Conservation (phyloP, 129 eudicot genomes). For the Flaveria robusta region DNA sequence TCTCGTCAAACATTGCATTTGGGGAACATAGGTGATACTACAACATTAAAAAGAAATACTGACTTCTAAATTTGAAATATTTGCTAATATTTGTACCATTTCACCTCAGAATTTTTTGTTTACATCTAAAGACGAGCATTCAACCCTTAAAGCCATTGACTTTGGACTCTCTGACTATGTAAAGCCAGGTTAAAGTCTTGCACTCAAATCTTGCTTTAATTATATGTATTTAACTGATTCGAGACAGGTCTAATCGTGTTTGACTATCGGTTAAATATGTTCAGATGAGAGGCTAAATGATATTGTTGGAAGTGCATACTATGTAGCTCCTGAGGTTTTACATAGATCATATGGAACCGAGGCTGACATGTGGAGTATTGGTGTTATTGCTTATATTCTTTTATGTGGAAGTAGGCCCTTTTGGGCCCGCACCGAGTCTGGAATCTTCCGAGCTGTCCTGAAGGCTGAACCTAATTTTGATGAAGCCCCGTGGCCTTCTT, state of each 20-base stretch:
- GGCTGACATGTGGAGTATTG: slow-evolving; percentile 99
- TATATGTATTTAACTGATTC: neutral
- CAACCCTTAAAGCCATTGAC: slow-evolving; percentile 91
- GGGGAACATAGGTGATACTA: neutral
- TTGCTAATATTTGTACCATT: slow-evolving; percentile 30
- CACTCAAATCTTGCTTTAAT: slow-evolving; percentile 18
- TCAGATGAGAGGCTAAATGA: slow-evolving; percentile 97
- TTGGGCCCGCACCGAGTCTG: slow-evolving; percentile 99
- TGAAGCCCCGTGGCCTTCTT: slow-evolving; percentile 95
- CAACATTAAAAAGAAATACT: neutral
- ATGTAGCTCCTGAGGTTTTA: slow-evolving; percentile 99
- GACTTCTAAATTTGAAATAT: neutral
- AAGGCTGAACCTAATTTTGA: slow-evolving; percentile 93
- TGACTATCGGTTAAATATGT: slow-evolving; percentile 25
- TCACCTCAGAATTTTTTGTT: slow-evolving; percentile 82
- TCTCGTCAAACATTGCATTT: neutral
- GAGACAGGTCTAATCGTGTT: slow-evolving; percentile 1
- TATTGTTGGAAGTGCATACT: slow-evolving; percentile 99
- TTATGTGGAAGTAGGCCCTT: slow-evolving; percentile 98
- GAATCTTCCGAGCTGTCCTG: slow-evolving; percentile 91
- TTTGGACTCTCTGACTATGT: slow-evolving; percentile 99
- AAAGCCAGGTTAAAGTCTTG: slow-evolving; percentile 78
- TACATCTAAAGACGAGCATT: slow-evolving; percentile 78
- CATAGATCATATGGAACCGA: slow-evolving; percentile 98
- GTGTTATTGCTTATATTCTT: slow-evolving; percentile 97